Evolutionary conservation across 345 rosid species (phyloP).

Genomic region (Populus simonii): DNA sequence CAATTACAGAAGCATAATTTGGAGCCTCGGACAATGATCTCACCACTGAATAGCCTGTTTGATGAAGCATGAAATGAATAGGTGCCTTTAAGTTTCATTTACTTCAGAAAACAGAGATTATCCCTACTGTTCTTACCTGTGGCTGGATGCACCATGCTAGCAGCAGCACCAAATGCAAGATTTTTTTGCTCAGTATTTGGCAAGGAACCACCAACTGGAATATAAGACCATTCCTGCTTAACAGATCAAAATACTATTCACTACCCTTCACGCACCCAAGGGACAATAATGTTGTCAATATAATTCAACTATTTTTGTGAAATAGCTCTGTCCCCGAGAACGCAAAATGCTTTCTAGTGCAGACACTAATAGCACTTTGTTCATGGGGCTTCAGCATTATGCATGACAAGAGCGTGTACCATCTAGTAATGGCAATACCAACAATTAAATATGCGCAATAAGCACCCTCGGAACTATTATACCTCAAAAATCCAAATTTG

Average conservation of each 20-base stretch:
- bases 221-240: slow-evolving; percentile 94
- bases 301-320: not conserved
- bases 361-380: not conserved
- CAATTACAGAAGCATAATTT: slow-evolving; percentile 75
- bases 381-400: not conserved
- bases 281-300: slow-evolving; percentile 6
- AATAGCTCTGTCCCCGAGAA: not conserved
- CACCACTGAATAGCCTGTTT: slow-evolving; percentile 89
- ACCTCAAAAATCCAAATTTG: not conserved
- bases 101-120: slow-evolving; percentile 12
- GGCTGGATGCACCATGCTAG: slow-evolving; percentile 98
- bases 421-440: not conserved
- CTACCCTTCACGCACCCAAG: not conserved
- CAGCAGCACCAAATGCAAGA: slow-evolving; percentile 97
- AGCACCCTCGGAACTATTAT: not conserved
- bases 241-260: not conserved
- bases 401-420: not conserved
- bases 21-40: slow-evolving; percentile 98
- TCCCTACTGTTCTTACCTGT: slow-evolving; percentile 49
- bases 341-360: not conserved
- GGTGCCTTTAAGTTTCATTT: slow-evolving; percentile 10
- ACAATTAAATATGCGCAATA: not conserved
- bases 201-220: slow-evolving; percentile 95
- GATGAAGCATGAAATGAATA: slow-evolving; percentile 4
- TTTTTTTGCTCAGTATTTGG: slow-evolving; percentile 88